Evolutionary conservation across 2,329 filamentous ascomycete species (phyloP), one percentile per base, ranked within the genome.

Genomic region (Neurospora crassa): DNA sequence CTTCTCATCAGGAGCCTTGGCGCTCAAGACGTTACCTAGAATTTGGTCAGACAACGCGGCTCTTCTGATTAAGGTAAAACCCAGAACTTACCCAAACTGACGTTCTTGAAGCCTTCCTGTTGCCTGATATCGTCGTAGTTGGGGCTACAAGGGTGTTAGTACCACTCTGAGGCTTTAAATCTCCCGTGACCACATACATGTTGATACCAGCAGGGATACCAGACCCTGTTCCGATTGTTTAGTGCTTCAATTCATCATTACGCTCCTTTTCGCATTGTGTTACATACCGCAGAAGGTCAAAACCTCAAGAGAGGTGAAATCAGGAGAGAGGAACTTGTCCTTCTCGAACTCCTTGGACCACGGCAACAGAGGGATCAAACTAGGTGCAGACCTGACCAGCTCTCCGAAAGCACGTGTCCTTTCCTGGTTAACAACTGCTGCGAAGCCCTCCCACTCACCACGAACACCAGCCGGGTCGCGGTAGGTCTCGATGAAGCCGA

Each of bases 291-390:
- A 87, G 76, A 97, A 97, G 0, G 91, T 93, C 73, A 97, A 82
- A 2, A 97, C 94, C 80, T 99, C 96, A 1, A 98, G 86, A 11
- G 92, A 96, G 0, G 96, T 98, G 79, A 99, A 99, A 80, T 99
- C 96, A 0, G 96, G 96, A 69, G 93, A 95, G 43, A 97, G 82
- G 81, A 99, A 99, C 78, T 92, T 94, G 83, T 97, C 94, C 82
- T 98, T 98, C 79, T 99, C 96, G 75, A 98, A 99, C 0, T 93
- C 92, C 67, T 88, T 87, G 43, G 85, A 84, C 96, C 96, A 99
- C 0, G 96, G 96, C 16, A 99, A 84, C 73, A 96, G 89, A 7
- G 94, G 93, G 69, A 99, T 97, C 79, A 97, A 90, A 67, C 85
- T 84, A 12, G 94, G 91, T 0, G 96, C 94, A 37, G 90, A 90